These are phyloP conservation scores for Escallonia rubra DNA, from an alignment of 129 eudicot genomes.

Conservation along the genomic window DNA sequence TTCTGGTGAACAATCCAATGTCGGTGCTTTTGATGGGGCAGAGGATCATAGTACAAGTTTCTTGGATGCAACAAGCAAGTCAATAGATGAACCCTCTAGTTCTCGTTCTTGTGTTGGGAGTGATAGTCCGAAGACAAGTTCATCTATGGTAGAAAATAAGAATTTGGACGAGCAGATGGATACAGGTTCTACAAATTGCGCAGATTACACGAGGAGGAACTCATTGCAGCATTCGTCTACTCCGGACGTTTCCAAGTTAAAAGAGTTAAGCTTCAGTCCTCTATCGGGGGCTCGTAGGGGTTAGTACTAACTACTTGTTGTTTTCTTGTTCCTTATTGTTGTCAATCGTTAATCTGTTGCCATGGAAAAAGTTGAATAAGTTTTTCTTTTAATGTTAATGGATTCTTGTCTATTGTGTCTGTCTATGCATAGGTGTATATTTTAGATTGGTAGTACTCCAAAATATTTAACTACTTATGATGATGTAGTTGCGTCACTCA, in stretches of 20 bases:
- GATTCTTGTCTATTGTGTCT: no score
- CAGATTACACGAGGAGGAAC: slow-evolving; percentile 1
- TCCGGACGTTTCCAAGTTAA: slow-evolving; percentile 25
- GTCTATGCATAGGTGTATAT: no score
- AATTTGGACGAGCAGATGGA: slow-evolving; percentile 15
- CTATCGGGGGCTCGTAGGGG: slow-evolving; percentile 42
- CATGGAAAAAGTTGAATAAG: not conserved
- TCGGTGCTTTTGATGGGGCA: not conserved
- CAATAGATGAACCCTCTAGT: slow-evolving; percentile 15
- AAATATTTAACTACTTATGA: no score
- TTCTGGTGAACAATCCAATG: not conserved
- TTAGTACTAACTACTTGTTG: slow-evolving; percentile 18
- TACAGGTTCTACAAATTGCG: slow-evolving; percentile 13
- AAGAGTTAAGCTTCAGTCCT: slow-evolving; percentile 43
- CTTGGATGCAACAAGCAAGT: not conserved
- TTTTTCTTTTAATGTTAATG: not conserved
- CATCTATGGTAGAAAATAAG: slow-evolving; percentile 5
- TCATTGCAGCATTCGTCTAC: slow-evolving; percentile 35
- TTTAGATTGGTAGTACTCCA: no score
- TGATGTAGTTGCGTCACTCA: no score
- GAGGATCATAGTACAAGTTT: slow-evolving; percentile 4
- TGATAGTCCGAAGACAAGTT: slow-evolving; percentile 7
- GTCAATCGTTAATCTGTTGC: slow-evolving; percentile 6
- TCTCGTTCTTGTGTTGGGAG: slow-evolving; percentile 25
- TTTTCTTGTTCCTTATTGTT: slow-evolving; percentile 1